A percentile compares a stretch with the other conserved stretches of the same genome.
Evolutionary conservation across 352 stramenopile species (phyloP).

Genomic region (Phytophthora gonapodyides): DNA sequence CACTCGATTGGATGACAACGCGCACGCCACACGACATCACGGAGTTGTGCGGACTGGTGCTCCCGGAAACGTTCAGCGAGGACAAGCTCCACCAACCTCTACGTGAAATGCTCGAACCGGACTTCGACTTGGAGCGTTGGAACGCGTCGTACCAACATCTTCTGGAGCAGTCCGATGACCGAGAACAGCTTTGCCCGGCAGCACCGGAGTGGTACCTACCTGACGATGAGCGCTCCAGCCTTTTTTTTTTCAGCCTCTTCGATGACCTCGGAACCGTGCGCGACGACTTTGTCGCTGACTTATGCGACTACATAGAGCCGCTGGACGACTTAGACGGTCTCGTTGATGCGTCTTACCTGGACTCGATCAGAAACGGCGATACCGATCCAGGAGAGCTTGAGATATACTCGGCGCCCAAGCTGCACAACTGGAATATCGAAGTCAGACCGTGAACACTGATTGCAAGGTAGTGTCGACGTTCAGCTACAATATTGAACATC

Average conservation of each 20-base stretch:
- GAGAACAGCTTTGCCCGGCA: not conserved
- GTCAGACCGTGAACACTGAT: slow-evolving; percentile 15
- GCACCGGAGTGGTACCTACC: slow-evolving; percentile 3
- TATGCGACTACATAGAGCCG: slow-evolving; percentile 6
- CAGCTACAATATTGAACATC: slow-evolving; percentile 12
- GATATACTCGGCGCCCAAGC: slow-evolving; percentile 1
- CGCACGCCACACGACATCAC: not conserved
- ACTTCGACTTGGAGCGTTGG: slow-evolving; percentile 1
- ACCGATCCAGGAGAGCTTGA: slow-evolving; percentile 9
- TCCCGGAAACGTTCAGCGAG: not conserved
- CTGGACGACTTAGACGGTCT: slow-evolving; percentile 4
- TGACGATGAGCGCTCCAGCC: not conserved
- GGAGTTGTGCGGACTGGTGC: not conserved
- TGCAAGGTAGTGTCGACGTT: slow-evolving; percentile 1
- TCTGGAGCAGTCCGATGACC: not conserved
- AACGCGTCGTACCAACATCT: not conserved
- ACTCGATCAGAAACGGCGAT: not conserved
- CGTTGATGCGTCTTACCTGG: slow-evolving; percentile 6
- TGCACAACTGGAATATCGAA: slow-evolving; percentile 16
- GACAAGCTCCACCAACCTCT: slow-evolving; percentile 1
- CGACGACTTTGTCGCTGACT: not conserved
- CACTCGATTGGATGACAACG: slow-evolving; percentile 1
- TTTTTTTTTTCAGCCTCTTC: not conserved
- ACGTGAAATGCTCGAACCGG: not conserved
- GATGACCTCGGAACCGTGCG: not conserved